Conservation (phyloP, 768 basidiomycete genomes). For the Rhodosporidiobolus odoratus region DNA sequence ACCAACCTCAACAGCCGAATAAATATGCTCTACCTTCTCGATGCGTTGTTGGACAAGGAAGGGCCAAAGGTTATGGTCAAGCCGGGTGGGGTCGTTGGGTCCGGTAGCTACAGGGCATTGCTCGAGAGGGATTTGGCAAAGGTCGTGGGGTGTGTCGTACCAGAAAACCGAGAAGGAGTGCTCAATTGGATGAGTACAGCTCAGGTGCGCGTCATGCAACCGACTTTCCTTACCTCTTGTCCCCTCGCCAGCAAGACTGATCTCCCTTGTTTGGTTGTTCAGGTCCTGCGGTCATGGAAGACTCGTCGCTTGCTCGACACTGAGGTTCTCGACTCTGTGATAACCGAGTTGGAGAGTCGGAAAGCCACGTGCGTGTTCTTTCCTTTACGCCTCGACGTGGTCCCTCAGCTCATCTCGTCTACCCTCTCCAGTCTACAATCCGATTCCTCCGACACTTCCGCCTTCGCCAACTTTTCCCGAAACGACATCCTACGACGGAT, state of each 20-base stretch:
- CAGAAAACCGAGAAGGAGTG: slow-evolving; percentile 46
- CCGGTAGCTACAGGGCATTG: slow-evolving; percentile 39
- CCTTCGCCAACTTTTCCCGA: slow-evolving; percentile 45
- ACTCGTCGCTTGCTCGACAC: slow-evolving; percentile 34
- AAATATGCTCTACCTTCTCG: slow-evolving; percentile 51
- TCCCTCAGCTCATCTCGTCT: no score
- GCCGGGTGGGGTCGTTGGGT: not conserved
- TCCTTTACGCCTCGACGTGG: no score
- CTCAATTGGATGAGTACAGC: slow-evolving; percentile 48
- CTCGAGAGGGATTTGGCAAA: slow-evolving; percentile 45
- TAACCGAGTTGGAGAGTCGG: slow-evolving; percentile 18
- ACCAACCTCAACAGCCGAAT: slow-evolving; percentile 48
- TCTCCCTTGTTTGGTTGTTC: slow-evolving; percentile 13
- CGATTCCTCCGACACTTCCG: not conserved
- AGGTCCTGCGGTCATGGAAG: slow-evolving; percentile 40
- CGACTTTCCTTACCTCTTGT: slow-evolving; percentile 7
- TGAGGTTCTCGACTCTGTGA: slow-evolving; percentile 30
- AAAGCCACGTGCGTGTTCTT: slow-evolving; percentile 18
- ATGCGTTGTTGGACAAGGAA: slow-evolving; percentile 45
- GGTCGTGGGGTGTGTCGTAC: slow-evolving; percentile 48
- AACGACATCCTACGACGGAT: slow-evolving; percentile 50
- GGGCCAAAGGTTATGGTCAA: not conserved
- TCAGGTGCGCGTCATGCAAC: slow-evolving; percentile 47
- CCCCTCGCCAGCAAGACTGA: slow-evolving; percentile 43
- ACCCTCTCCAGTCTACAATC: not conserved